Evolutionary conservation across 1,284 basidiomycete species (phyloP), one percentile per base, ranked within the genome.

Genomic region (Rhodotorula sp.): DNA sequence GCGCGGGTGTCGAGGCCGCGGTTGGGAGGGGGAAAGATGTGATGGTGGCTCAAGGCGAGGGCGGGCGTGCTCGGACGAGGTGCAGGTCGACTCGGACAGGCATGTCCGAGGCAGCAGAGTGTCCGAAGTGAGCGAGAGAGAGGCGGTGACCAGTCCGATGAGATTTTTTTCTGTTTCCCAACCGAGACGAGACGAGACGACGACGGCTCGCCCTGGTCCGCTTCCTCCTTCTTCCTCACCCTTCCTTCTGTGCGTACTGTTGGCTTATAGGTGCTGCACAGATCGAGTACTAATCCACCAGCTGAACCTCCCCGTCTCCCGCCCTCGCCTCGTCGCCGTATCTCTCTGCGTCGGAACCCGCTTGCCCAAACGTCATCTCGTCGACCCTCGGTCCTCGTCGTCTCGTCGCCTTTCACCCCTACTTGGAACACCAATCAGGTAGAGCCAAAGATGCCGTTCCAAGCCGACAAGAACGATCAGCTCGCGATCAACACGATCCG

Each of bases 401-500:
- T 18, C 43, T 20, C 49, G 20, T 52, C 62, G 52, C 52, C 23
- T n/a, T 18, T 52, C 26, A 23, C 34, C 39, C 52, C 51, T 21
- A 18, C 26, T 7, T 4, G 20, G 5, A 21, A 6, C 51, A 54
- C 23, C 39, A 3, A 10, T 14, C 43, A 49, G 54, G 14, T 5
- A 47, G 46, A 46, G 20, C 10, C 34, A 59, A 70, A 16, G 14
- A 67, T 71, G 67, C 31, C 67, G 20, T 74, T 71, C 69, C 62
- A 62, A 31, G 60, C 66, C 51, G 70, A 71, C 68, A 62, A 75
- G 62, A 61, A 68, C 57, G 75, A 76, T 62, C 31, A 80, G 54
- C 73, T 84, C 72, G 85, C 85, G 77, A 84, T 90, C 77, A 86
- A 87, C 69, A 89, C 88, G 67, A 90, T 90, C 81, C 86, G 89